Percentiles rank a stretch among this genome's conserved stretches.
These are phyloP conservation scores for Xylariaceae sp. DNA, from an alignment of 2,329 filamentous ascomycete species.

Conservation along the genomic window DNA sequence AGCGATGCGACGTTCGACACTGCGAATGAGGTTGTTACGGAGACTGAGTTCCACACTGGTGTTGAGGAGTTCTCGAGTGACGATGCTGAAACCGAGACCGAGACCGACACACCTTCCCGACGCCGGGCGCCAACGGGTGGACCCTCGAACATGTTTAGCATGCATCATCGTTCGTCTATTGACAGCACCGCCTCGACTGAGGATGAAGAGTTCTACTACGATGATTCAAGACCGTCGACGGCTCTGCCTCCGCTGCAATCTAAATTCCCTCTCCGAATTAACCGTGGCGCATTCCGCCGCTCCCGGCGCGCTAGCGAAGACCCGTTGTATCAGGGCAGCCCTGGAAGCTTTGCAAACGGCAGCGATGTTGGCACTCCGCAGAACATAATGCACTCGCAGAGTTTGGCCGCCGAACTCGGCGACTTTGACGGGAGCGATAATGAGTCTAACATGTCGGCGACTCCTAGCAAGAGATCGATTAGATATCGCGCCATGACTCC, in stretches of 20 bases:
- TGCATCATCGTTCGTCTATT: slow-evolving; percentile 54
- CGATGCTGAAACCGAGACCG: slow-evolving; percentile 64
- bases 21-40: slow-evolving; percentile 73
- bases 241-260: slow-evolving; percentile 55
- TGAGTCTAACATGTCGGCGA: slow-evolving; percentile 53
- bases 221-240: slow-evolving; percentile 57
- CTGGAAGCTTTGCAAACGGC: slow-evolving; percentile 49
- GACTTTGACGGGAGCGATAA: slow-evolving; percentile 73
- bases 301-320: slow-evolving; percentile 59
- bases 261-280: slow-evolving; percentile 67
- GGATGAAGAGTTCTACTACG: slow-evolving; percentile 57
- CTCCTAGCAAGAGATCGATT: slow-evolving; percentile 49
- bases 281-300: slow-evolving; percentile 57
- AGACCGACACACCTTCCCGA: slow-evolving; percentile 65
- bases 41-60: slow-evolving; percentile 94
- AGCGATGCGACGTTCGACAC: slow-evolving; percentile 61
- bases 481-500: slow-evolving; percentile 41
- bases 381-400: slow-evolving; percentile 52
- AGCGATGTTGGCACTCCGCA: slow-evolving; percentile 46
- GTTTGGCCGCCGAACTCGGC: slow-evolving; percentile 83
- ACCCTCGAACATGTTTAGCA: slow-evolving; percentile 20
- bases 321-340: slow-evolving; percentile 52
- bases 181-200: slow-evolving; percentile 85
- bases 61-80: slow-evolving; percentile 70
- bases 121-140: slow-evolving; percentile 29